These are phyloP conservation scores for Marasmius oreades DNA, from an alignment of 1,284 basidiomycete species.

Conservation along the genomic window DNA sequence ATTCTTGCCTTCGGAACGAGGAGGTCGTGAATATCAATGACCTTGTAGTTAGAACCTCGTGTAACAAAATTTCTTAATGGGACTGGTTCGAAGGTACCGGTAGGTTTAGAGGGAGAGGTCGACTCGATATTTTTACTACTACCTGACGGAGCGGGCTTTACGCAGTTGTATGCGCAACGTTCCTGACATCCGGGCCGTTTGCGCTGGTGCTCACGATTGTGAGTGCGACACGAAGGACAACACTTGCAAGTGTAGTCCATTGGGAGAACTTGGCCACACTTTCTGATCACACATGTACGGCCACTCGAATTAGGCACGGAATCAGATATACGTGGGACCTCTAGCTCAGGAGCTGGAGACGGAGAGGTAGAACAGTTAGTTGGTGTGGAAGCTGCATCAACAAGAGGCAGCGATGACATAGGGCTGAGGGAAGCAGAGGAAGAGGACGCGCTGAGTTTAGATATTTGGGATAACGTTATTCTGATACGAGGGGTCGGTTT, in stretches of 20 bases:
- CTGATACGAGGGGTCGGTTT: slow-evolving; percentile 1
- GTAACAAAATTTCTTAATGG: background rate
- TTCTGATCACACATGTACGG: slow-evolving; percentile 15
- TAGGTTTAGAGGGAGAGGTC: background rate
- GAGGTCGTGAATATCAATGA: slow-evolving; percentile 9
- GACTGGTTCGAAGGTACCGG: slow-evolving; percentile 2
- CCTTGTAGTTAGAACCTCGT: slow-evolving; percentile 2
- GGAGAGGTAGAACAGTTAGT: background rate
- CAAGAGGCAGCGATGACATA: background rate
- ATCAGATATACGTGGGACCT: background rate
- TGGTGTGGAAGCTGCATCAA: background rate
- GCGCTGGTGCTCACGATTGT: slow-evolving; percentile 24
- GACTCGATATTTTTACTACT: background rate
- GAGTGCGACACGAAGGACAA: slow-evolving; percentile 30
- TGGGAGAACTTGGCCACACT: slow-evolving; percentile 7
- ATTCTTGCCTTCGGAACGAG: slow-evolving; percentile 26
- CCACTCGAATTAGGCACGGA: background rate
- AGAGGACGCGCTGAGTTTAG: background rate
- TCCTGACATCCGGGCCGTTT: slow-evolving; percentile 21
- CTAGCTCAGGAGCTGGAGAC: background rate
- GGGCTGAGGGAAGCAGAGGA: background rate
- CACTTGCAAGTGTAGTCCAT: slow-evolving; percentile 22
- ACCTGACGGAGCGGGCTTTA: slow-evolving; percentile 6
- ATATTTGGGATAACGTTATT: background rate
- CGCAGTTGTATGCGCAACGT: slow-evolving; percentile 17